These are phyloP conservation scores for Glycine latifolia DNA, from an alignment of 306 rosid genomes.

Conservation along the genomic window DNA sequence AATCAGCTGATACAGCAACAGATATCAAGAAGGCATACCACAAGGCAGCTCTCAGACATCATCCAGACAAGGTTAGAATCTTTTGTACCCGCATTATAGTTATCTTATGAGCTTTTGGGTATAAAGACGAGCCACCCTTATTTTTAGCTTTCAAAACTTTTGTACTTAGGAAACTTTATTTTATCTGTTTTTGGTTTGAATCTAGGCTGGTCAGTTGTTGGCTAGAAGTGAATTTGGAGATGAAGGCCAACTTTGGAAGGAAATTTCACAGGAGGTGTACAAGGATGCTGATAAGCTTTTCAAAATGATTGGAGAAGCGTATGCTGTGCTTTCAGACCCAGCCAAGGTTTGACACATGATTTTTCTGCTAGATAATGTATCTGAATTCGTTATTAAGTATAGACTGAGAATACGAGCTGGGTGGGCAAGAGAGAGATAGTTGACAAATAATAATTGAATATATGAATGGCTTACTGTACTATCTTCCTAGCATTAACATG, in stretches of 20 bases:
- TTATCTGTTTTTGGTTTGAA: constrained; percentile 39
- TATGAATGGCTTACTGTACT: not conserved
- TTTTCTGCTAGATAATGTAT: constrained; percentile 36
- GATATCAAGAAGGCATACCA: constrained; percentile 80
- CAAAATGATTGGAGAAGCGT: constrained; percentile 96
- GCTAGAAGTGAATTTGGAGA: constrained; percentile 85
- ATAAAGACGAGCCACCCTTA: not conserved
- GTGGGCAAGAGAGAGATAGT: not conserved
- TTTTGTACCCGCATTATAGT: constrained; percentile 45
- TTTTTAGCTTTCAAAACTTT: constrained; percentile 27
- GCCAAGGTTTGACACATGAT: constrained; percentile 59
- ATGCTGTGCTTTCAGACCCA: constrained; percentile 88
- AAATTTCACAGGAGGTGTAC: constrained; percentile 79
- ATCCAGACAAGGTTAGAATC: constrained; percentile 74
- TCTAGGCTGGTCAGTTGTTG: constrained; percentile 88
- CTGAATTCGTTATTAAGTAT: constrained; percentile 11
- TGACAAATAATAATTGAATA: constrained; percentile 1
- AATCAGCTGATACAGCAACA: constrained; percentile 56
- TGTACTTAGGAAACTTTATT: not conserved
- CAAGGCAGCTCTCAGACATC: constrained; percentile 83
- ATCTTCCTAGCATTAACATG: constrained; percentile 1
- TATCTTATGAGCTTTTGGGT: constrained; percentile 3
- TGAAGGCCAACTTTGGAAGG: constrained; percentile 86
- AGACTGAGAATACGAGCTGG: constrained; percentile 14
- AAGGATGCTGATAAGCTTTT: constrained; percentile 93